phyloP scores from a whole-genome alignment of 139 green algal species.

The Diplosphaera chodatii region DNA sequence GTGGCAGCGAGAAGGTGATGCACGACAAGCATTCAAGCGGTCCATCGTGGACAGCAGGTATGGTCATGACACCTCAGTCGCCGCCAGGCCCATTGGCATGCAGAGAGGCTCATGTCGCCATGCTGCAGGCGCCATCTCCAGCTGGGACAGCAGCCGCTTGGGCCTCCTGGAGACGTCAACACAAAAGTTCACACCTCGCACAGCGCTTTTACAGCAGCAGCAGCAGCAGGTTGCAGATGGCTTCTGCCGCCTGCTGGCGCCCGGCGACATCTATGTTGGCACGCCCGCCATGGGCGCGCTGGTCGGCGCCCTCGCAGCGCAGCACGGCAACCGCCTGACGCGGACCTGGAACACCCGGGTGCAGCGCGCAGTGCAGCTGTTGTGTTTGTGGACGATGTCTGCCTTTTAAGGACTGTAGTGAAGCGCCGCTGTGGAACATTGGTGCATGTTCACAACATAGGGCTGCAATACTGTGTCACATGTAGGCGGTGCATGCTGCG shows the following conservation, averaged over 20 bases:
- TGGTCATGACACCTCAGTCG: no score
- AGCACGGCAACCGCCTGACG: background rate
- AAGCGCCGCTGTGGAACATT: no score
- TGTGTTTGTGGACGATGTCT: no score
- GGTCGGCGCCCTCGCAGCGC: background rate
- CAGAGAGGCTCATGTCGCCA: no score
- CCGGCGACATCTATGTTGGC: background rate
- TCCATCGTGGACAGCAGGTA: no score
- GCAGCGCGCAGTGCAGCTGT: background rate
- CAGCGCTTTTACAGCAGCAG: background rate
- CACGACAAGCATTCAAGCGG: no score
- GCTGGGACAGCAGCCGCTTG: background rate
- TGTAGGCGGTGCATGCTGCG: no score
- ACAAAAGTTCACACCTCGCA: background rate
- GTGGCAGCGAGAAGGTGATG: background rate
- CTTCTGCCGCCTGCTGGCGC: background rate
- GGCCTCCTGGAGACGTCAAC: background rate
- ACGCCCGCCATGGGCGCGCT: background rate
- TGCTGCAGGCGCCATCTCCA: background rate
- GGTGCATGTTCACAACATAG: no score
- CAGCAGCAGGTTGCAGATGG: no score
- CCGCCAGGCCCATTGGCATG: no score
- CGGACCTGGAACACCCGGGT: background rate
- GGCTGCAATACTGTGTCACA: no score
- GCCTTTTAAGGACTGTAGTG: no score